Percentiles rank a stretch among this genome's conserved stretches.
Evolutionary conservation across 306 rosid genomes (phyloP).

Genomic region (Hippophae tibetana): DNA sequence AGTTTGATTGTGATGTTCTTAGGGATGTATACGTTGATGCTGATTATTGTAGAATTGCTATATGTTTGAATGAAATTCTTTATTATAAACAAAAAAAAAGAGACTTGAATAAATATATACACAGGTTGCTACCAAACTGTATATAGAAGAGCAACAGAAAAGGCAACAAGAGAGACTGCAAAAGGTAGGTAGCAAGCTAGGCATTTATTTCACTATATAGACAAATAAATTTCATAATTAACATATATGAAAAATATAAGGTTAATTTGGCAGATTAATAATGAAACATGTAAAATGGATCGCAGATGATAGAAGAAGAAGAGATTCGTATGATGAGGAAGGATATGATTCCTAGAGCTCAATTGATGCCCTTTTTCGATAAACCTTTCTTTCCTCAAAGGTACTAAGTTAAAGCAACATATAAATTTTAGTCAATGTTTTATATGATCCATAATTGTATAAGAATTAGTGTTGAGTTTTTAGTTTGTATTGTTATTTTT

Average conservation of each 20-base stretch:
- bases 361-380: conserved; percentile 85
- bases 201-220: not conserved
- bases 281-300: too few species aligned
- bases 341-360: conserved; percentile 97
- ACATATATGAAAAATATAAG: not conserved
- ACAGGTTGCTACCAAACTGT: conserved; percentile 69
- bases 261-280: not conserved
- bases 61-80: too few species aligned
- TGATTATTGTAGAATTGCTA: too few species aligned
- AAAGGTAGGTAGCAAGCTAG: conserved; percentile 37
- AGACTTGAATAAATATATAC: not conserved
- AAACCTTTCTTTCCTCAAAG: conserved; percentile 81
- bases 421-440: too few species aligned
- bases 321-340: conserved; percentile 75
- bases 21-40: too few species aligned
- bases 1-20: too few species aligned
- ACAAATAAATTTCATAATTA: too few species aligned
- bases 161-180: conserved; percentile 53
- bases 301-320: conserved; percentile 88
- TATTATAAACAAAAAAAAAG: too few species aligned
- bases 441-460: too few species aligned
- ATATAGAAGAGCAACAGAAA: conserved; percentile 52
- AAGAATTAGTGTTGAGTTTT: too few species aligned
- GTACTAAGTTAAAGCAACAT: conserved; percentile 16
- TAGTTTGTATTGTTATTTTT: too few species aligned